Base-by-base conservation (phyloP, 2,329 filamentous ascomycete species). In the Penicillium brasilianum region DNA sequence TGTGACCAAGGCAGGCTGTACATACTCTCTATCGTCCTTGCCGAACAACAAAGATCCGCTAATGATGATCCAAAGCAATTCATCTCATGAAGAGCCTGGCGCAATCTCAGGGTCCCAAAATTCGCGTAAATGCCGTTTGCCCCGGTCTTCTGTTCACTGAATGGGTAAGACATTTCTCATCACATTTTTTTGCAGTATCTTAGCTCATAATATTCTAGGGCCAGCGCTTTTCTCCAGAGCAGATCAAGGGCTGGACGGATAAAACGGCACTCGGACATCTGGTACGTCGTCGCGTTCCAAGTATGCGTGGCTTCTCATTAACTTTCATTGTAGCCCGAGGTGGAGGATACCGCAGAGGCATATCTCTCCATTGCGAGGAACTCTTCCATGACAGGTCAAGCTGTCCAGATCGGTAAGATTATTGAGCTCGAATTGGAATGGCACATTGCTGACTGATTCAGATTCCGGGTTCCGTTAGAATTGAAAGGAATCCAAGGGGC, bases 1-100 rank as follows among this genome's bases (percentile, higher is more conserved):
- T 0, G 88, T 93, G 18, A 90, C 90, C 43, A 95, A 95, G 74
- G 85, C 91, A 0, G 91, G 91, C 13, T 85, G 89, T 77, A 73
- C n/a, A 36, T 10, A 11, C 20, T n/a, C 18, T 7, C 1, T 39
- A 2, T 9, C 25, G 14, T 51, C 5, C 3, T 39, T 48, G 25
- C n/a, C 1, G 5, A 30, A n/a, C 44, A 28, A 48, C n/a, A n/a
- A n/a, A 8, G 41, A n/a, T 5, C 3, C 5, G 32, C 22, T 39
- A 22, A 53, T 53, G 34, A 13, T n/a, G 8, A 25, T n/a, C 9
- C 25, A 7, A 8, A 57, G 55, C 39, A 8, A 25, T 57, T 14
- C 55, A 57, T 25, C 55, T 57, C 37, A 22, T 57, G 34, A 49
- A 57, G n/a, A 51, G 44, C 18, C 55, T 57, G 3, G 44, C 43